Base-by-base conservation (phyloP, 441 rosid genomes). In the Biscutella auriculata region DNA sequence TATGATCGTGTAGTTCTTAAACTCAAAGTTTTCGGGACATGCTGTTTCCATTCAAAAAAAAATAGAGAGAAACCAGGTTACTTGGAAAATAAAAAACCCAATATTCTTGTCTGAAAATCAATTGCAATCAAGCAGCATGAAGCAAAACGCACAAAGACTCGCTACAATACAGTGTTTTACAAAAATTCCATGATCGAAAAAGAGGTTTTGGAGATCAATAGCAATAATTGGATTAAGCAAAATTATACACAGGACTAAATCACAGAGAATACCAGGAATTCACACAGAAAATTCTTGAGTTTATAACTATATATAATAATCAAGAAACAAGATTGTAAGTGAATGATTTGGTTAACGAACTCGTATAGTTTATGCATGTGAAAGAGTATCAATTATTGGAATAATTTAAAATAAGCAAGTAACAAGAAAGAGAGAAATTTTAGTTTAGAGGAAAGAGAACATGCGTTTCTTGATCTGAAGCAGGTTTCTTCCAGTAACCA, bases 1-100 rank as follows among this genome's bases (percentile, higher is more conserved):
- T 72, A 87, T 75, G 64, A 76, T 32, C 0, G 79, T 48, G 62
- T 70, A 70, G 67, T 70, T 40, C 59, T 19, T 6, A 53, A 65
- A 70, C 63, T 90, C 91, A 10, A 87, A 87, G 67, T 48, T 60
- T 25, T 65, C 70, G 2, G 63, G 44, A 60, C 74, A 70, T 13
- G 62, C 74, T 70, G 74, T 49, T 56, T 32, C 36, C 45, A 46
- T 32, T 0, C 4, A 19, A 11, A 6, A 11, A 13, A 41, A 5
- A 28, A n/a, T n/a, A n/a, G n/a, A n/a, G 53, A 69, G 6, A 39
- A 43, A n/a, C 32, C 45, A 57, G 51, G 65, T 51, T n/a, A 62
- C 4, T 9, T 14, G 0, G 9, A 15, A 13, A 15, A 12, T n/a
- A n/a, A 14, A 51, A 43, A 4, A 47, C 13, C 1, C 7, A 45